These are phyloP conservation scores for Buxus sempervirens DNA, from an alignment of 164 flowering plant species.

Conservation along the genomic window DNA sequence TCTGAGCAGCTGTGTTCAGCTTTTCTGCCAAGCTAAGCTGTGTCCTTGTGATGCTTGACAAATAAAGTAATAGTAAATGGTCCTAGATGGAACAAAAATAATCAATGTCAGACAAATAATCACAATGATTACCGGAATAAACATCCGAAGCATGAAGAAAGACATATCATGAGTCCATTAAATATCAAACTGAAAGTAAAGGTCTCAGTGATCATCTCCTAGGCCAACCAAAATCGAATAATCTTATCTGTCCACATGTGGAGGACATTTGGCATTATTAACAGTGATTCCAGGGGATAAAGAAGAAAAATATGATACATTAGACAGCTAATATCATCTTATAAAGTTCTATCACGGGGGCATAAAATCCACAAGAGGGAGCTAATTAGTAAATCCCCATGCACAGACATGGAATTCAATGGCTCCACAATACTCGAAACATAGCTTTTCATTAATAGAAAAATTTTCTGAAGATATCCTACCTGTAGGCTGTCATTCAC, in stretches of 20 bases:
- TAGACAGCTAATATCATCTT: not conserved
- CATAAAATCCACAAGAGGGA: not conserved
- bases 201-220: no score
- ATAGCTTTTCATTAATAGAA: not conserved
- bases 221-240: not conserved
- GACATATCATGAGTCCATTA: not conserved
- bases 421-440: not conserved
- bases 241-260: not conserved
- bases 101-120: not conserved
- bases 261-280: not conserved
- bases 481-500: constrained; percentile 90
- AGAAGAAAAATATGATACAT: no score
- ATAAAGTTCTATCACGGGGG: not conserved
- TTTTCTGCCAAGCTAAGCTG: constrained; percentile 93
- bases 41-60: constrained; percentile 90
- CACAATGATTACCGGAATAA: not conserved
- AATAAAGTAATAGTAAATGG: constrained; percentile 65
- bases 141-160: not conserved
- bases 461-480: constrained; percentile 8
- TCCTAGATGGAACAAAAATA: constrained; percentile 44
- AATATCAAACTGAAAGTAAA: not conserved
- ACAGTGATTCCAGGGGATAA: no score
- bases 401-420: not conserved
- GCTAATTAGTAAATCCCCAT: not conserved
- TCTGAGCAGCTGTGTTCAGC: constrained; percentile 95